These are phyloP conservation scores for Metschnikowia rubicola DNA, from an alignment of 805 yeast genomes.

Conservation along the genomic window DNA sequence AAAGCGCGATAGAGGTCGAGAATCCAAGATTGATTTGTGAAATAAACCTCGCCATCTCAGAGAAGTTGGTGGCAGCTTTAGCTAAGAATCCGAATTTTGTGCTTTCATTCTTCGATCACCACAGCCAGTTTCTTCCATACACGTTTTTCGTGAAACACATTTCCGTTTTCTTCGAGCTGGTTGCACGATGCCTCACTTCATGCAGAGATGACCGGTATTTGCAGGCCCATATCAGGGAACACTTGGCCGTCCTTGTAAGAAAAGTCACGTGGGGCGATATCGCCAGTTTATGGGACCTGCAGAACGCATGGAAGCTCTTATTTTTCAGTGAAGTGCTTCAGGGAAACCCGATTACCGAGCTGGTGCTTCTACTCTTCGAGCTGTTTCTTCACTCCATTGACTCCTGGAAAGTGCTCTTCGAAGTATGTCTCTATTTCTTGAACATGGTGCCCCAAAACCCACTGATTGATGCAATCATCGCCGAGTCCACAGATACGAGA, in stretches of 20 bases:
- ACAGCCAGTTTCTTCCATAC: slow-evolving; percentile 8
- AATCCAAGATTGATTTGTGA: slow-evolving; percentile 4
- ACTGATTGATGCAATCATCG: slow-evolving; percentile 8
- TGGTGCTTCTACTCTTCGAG: slow-evolving; percentile 6
- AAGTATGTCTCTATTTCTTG: slow-evolving; percentile 9
- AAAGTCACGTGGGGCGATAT: slow-evolving; percentile 8
- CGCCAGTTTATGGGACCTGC: slow-evolving; percentile 2
- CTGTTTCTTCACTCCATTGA: slow-evolving; percentile 12
- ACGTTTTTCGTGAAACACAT: slow-evolving; percentile 7
- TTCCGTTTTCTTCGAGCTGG: slow-evolving; percentile 1
- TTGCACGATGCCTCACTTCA: slow-evolving; percentile 6
- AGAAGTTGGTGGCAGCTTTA: slow-evolving; percentile 4
- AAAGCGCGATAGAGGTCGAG: not conserved
- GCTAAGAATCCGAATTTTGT: slow-evolving; percentile 5
- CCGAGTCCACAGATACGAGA: slow-evolving; percentile 8
- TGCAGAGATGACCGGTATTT: slow-evolving; percentile 6
- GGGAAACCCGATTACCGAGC: slow-evolving; percentile 7
- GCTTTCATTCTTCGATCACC: slow-evolving; percentile 7
- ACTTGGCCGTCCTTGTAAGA: slow-evolving; percentile 1
- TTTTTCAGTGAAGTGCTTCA: slow-evolving; percentile 9
- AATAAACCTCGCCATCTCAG: slow-evolving; percentile 5
- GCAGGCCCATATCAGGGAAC: slow-evolving; percentile 1
- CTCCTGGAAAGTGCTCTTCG: slow-evolving; percentile 10
- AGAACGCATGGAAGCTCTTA: slow-evolving; percentile 11
- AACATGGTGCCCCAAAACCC: slow-evolving; percentile 9